These are phyloP conservation scores for Raphanus sativus DNA, from an alignment of 345 rosid species.

Conservation along the genomic window DNA sequence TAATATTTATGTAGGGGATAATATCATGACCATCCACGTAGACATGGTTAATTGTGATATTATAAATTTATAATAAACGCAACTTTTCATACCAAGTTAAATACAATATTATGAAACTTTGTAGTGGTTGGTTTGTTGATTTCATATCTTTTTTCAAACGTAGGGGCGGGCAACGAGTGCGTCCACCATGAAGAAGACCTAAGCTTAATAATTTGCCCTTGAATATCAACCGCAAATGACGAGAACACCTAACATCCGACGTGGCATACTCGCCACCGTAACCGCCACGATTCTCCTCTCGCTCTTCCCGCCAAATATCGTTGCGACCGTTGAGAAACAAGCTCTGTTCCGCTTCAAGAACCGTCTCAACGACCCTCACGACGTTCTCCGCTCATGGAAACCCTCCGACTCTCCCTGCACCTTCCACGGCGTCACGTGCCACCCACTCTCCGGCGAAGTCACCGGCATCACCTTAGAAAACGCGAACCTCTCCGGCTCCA, in stretches of 20 bases:
- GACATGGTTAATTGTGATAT: background rate
- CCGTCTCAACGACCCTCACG: conserved; percentile 57
- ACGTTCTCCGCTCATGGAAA: conserved; percentile 65
- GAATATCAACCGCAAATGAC: conserved; percentile 15
- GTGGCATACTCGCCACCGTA: conserved; percentile 7
- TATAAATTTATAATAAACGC: too few relatives aligned
- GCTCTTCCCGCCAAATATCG: conserved; percentile 42
- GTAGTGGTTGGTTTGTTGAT: conserved; percentile 11
- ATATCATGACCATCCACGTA: background rate
- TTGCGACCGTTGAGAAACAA: conserved; percentile 48
- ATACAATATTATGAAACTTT: background rate
- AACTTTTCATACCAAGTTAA: background rate
- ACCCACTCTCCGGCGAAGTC: conserved; percentile 48
- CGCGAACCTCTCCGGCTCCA: conserved; percentile 58
- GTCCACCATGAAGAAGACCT: background rate
- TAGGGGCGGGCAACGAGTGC: background rate
- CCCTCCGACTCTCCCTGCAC: conserved; percentile 58
- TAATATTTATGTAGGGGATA: background rate
- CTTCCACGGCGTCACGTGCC: conserved; percentile 64
- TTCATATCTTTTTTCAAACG: background rate
- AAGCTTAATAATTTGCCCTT: background rate
- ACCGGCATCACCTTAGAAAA: conserved; percentile 48
- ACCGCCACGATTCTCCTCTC: conserved; percentile 13
- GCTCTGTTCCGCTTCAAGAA: conserved; percentile 70
- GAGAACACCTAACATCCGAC: conserved; percentile 13